Evolutionary conservation across 352 stramenopile genomes (phyloP), one percentile per base, ranked within the genome.

Genomic region (Globisporangium cederbergense): DNA sequence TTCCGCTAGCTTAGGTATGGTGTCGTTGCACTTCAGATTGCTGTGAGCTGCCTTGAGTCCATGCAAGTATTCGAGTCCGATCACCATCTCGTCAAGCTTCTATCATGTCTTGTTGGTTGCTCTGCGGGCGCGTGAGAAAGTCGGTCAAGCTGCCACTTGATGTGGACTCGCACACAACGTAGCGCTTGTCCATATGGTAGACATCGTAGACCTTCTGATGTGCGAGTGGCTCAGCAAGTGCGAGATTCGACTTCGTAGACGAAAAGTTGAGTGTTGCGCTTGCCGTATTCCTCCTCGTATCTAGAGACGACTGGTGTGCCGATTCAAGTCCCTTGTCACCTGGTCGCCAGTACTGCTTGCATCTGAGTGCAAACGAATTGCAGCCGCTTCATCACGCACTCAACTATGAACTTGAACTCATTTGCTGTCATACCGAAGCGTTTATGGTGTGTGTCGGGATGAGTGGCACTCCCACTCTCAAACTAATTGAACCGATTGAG

Each of bases 41-140:
- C 38, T 60, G 42, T 60, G 55, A 96, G 97, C 72, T n/a, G 47
- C 38, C 2, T 58, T 58, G 3, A 43, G 52, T 2, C 52, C 34
- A 8, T 58, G 52, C 16, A 58, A 16, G 32, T 58, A 47, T 36
- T 58, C 52, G 3, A 58, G 32, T 6, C 52, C 52, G 14, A 58
- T 32, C n/a, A 32, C 32, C 1, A 20, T n/a, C 20, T 58, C 52
- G 6, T 58, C 28, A 2, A 58, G 3, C 16, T 46, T 58, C 52
- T 58, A n/a, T 18, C 52, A 58, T 32, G 16, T 47, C n/a, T 18
- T 46, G n/a, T 20, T 7, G 30, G n/a, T 11, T 58, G 34, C 45
- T 58, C 20, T 16, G 5, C 10, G 47, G 22, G 8, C 22, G 47
- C 5, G 46, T 28, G 3, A 58, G 20, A 18, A 46, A 58, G 0